Conservation (phyloP, 2,329 filamentous ascomycete species). For the Calonectria pseudoturangicola region DNA sequence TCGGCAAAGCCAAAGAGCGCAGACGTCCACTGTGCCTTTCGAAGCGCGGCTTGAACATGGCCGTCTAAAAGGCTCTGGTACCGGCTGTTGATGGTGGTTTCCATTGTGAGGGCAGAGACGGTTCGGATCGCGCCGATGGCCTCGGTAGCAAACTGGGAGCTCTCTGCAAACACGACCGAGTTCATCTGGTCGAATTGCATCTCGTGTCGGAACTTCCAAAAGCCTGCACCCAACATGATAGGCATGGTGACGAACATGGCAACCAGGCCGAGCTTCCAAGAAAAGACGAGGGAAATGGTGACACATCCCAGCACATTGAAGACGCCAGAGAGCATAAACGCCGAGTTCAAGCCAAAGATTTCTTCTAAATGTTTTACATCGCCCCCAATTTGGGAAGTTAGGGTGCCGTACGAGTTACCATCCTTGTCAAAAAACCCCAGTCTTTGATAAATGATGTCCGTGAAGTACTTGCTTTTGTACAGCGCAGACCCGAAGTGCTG, state of each 20-base stretch:
- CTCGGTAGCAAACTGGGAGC: slow-evolving; percentile 78
- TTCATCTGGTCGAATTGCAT: slow-evolving; percentile 75
- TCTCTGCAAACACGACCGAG: slow-evolving; percentile 73
- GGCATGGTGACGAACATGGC: slow-evolving; percentile 61
- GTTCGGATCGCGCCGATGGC: slow-evolving; percentile 79
- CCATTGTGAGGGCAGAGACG: slow-evolving; percentile 76
- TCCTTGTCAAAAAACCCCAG: slow-evolving; percentile 57
- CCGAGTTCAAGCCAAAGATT: slow-evolving; percentile 57
- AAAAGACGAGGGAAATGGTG: slow-evolving; percentile 56
- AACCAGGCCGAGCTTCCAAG: slow-evolving; percentile 62
- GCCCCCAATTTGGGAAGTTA: slow-evolving; percentile 53
- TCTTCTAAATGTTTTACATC: slow-evolving; percentile 59
- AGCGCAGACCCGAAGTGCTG: slow-evolving; percentile 47
- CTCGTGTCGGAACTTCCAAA: slow-evolving; percentile 66
- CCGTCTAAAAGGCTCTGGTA: slow-evolving; percentile 60
- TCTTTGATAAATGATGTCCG: slow-evolving; percentile 55
- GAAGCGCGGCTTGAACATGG: slow-evolving; percentile 58
- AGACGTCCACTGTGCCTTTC: slow-evolving; percentile 58
- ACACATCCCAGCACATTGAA: slow-evolving; percentile 57
- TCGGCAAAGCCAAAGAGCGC: slow-evolving; percentile 61
- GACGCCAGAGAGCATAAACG: slow-evolving; percentile 53
- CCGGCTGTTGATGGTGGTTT: slow-evolving; percentile 69
- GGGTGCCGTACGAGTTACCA: slow-evolving; percentile 53
- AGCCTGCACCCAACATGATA: slow-evolving; percentile 58
- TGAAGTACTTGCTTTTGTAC: slow-evolving; percentile 56